Evolutionary conservation across 495 filamentous ascomycete genomes (phyloP).

Genomic region (Penicillium manginii): DNA sequence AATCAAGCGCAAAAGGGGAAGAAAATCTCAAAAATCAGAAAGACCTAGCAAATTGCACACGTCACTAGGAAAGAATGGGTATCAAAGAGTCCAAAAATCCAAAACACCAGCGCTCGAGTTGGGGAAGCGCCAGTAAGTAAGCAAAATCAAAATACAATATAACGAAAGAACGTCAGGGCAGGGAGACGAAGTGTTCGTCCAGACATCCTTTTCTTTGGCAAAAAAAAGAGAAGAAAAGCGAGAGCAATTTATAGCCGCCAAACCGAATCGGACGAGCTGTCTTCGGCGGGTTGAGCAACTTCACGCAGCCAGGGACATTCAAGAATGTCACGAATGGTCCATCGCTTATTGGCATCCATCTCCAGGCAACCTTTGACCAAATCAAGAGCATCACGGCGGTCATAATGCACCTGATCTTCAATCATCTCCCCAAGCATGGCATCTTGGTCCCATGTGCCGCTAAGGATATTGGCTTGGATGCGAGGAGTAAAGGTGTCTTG

Average conservation of each 20-base stretch:
- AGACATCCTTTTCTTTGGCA: not conserved
- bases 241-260: constrained; percentile 40
- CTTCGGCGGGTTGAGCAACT: constrained; percentile 31
- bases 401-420: constrained; percentile 24
- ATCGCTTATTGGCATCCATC: constrained; percentile 53
- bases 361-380: constrained; percentile 56
- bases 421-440: constrained; percentile 45
- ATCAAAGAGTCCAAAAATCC: constrained; percentile 16
- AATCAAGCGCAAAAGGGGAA: not conserved
- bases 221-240: not conserved
- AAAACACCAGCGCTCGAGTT: constrained; percentile 9
- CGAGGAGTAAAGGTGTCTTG: constrained; percentile 62
- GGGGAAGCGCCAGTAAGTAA: constrained; percentile 9
- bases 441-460: constrained; percentile 63
- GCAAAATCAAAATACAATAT: not conserved
- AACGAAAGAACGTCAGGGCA: constrained; percentile 5
- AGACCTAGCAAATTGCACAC: not conserved
- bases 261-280: constrained; percentile 31
- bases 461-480: constrained; percentile 61
- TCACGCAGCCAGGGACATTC: constrained; percentile 59
- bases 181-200: not conserved
- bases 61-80: constrained; percentile 17
- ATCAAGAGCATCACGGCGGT: constrained; percentile 51
- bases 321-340: constrained; percentile 58
- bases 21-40: not conserved